phyloP scores from a whole-genome alignment of 1,284 basidiomycete genomes.

The Melampsora larici-populina region DNA sequence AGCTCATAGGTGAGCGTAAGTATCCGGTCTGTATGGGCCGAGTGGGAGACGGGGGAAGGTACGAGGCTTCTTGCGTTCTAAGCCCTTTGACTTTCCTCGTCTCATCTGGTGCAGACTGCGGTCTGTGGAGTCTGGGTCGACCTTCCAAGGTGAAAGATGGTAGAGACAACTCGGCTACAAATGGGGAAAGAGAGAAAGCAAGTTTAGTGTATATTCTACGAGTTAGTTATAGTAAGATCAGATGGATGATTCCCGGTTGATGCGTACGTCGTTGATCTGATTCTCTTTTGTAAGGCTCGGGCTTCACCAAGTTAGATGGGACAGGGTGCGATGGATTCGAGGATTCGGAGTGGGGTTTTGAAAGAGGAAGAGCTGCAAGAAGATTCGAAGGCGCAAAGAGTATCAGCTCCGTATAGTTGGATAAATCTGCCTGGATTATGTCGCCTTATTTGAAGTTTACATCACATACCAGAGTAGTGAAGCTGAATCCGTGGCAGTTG shows the following conservation, averaged over 20 bases:
- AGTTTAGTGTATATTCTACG: background rate
- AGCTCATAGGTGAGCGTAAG: background rate
- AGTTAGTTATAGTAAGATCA: background rate
- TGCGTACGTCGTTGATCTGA: background rate
- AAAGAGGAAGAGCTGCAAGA: background rate
- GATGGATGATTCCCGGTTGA: background rate
- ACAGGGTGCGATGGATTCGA: background rate
- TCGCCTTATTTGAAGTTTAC: background rate
- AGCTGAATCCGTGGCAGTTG: background rate
- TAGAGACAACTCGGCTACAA: background rate
- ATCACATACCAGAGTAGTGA: background rate
- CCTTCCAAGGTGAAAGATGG: background rate
- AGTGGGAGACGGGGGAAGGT: background rate
- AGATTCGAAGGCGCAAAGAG: background rate
- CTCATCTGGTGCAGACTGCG: background rate
- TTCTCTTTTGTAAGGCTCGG: background rate
- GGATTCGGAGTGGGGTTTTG: background rate
- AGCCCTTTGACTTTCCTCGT: background rate
- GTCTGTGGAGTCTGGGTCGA: background rate
- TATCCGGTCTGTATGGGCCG: background rate
- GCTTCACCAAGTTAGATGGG: background rate
- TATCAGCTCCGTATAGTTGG: background rate
- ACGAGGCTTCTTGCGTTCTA: background rate
- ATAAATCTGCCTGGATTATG: no score
- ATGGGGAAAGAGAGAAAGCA: background rate